Evolutionary conservation across 257 asterid genomes (phyloP), one percentile per base, ranked within the genome.

Genomic region (Solanum medicagineum): DNA sequence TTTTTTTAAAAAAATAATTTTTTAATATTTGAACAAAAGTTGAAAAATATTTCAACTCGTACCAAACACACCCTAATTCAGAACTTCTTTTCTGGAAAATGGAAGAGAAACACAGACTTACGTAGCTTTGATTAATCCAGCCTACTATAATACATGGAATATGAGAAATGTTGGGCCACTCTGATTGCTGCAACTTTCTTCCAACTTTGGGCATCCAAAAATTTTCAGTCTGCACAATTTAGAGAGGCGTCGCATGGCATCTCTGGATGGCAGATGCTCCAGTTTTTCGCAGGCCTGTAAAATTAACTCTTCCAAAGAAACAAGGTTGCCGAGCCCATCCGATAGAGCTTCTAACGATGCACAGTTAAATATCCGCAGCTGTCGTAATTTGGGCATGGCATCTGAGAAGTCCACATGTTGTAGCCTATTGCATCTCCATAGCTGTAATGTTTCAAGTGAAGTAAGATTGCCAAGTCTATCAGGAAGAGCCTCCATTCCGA

Each of bases 401-500:
- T 19, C 54, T 42, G 9, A n/a, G 22, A 88, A 51, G 70, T 87
- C 87, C 84, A 88, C 4, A 84, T 40, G 15, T 53, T 1, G 80
- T 1, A 88, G 74, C 69, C 55, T 84, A 9, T 70, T 5, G 29
- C 26, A 40, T 1, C 8, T 10, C 4, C 0, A 0, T 0, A 88
- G 49, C 0, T 0, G 0, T 10, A 88, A 80, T 0, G 0, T 1
- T 74, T 53, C 47, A 15, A 90, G 91, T 42, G 88, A 85, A 3
- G 66, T 42, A 62, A 86, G 70, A 26, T 86, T 86, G 32, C 16
- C 87, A 19, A 90, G 4, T 84, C 84, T 84, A 22, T 84, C 85
- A 2, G 91, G 91, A n/a, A 91, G 85, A 20, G 11, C 63, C 65
- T 87, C 86, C 0, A 87, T 45, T 65, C 86, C 89, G 1, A 87